Evolutionary conservation across 495 filamentous ascomycete genomes (phyloP), one percentile per base, ranked within the genome.

Genomic region (Cercophora newfieldiana): DNA sequence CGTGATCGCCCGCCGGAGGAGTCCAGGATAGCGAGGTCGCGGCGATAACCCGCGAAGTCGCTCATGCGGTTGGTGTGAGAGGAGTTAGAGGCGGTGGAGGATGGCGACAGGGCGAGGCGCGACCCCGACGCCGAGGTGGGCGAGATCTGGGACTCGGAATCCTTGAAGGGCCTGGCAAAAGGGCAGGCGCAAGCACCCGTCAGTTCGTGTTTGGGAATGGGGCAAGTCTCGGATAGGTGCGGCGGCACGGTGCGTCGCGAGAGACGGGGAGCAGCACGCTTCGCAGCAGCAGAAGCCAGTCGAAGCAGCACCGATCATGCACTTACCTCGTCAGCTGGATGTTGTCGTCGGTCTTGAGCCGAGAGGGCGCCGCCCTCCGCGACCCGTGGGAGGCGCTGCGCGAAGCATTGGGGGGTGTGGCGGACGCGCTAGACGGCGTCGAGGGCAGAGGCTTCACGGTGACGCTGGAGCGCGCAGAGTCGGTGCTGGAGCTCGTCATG

Each of bases 1-100:
- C 78, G 83, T 12, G 66, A 21, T 24, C 82, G 81, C 61, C 79
- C 82, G 69, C 80, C 83, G 61, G 82, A 80, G 48, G 85, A 85
- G 58, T 90, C 87, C 55, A 91, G 78, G 25, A 89, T 87, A 55
- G 87, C 84, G n/a, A 91, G 83, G 64, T 91, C 88, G 73, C 88
- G 87, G 66, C 89, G 86, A 70, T 92, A 87, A 71, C 87, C 86
- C 69, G 80, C 79, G 65, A 90, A 81, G 63, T 61, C 59, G 59
- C 59, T 61, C 59, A 51, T 61, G 14, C 59, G 59, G 59, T 61
- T 48, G 33, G 72, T 81, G 80, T 79, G 66, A 62, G 84, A 71
- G 59, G 76, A 73, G 69, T 77, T 82, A 59, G 82, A 79, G 62
- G 79, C 72, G 51, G 73, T 77, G 53, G 81, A 82, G 51, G 81